Conservation (phyloP, 75 land plant genomes). For the Selaginella moellendorffii region DNA sequence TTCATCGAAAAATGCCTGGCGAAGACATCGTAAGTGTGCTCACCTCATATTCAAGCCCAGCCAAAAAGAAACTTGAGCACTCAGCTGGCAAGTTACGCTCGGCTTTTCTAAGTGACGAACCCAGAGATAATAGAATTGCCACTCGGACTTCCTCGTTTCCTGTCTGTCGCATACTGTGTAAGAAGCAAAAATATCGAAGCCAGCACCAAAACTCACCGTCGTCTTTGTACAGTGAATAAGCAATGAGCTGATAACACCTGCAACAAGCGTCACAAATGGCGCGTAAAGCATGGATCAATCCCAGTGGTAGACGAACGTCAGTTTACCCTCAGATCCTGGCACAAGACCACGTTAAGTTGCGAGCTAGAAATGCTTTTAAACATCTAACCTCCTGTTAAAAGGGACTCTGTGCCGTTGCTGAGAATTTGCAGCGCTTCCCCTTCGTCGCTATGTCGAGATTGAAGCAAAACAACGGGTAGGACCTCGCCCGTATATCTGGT, state of each 20-base stretch:
- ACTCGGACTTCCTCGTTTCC: constrained; percentile 94
- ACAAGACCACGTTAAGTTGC: not conserved
- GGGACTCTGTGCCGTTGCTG: constrained; percentile 67
- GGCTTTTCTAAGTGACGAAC: constrained; percentile 48
- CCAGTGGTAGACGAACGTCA: constrained; percentile 67
- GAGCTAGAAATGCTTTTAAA: not conserved
- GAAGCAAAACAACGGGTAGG: constrained; percentile 61
- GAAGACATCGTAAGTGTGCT: constrained; percentile 70
- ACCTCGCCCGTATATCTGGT: constrained; percentile 79
- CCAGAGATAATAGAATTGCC: constrained; percentile 50
- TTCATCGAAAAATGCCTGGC: constrained; percentile 39
- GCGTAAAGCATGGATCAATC: constrained; percentile 54
- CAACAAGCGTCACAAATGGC: constrained; percentile 44
- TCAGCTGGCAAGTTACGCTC: constrained; percentile 35
- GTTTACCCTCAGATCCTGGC: constrained; percentile 94
- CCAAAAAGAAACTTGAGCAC: constrained; percentile 39
- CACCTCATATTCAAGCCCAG: constrained; percentile 70
- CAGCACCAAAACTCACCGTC: constrained; percentile 65
- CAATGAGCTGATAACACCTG: constrained; percentile 33
- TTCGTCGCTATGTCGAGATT: constrained; percentile 84
- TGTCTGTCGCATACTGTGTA: constrained; percentile 15
- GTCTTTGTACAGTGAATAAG: constrained; percentile 62
- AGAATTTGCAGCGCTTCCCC: constrained; percentile 45
- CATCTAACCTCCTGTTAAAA: constrained; percentile 56
- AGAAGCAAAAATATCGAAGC: no score